phyloP scores from a whole-genome alignment of 306 rosid genomes.

The Castanea crenata region DNA sequence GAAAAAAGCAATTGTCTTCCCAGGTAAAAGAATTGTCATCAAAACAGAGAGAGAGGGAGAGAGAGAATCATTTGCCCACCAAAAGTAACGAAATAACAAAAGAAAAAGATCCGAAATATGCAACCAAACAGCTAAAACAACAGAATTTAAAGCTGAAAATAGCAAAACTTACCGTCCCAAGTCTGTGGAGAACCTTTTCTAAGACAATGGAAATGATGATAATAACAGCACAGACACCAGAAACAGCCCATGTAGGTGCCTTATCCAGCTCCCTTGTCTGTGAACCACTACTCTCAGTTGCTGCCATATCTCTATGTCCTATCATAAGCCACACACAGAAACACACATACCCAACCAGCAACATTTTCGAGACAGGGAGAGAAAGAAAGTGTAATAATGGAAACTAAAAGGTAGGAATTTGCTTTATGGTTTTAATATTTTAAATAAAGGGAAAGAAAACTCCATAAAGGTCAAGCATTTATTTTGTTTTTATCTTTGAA shows the following conservation, averaged over 20 bases:
- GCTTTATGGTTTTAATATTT: not conserved
- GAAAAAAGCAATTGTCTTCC: no score
- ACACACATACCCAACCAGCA: conserved; percentile 6
- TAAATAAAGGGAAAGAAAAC: not conserved
- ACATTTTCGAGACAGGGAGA: not conserved
- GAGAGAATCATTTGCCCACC: no score
- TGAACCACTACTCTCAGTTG: conserved; percentile 24
- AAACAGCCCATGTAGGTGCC: conserved; percentile 96
- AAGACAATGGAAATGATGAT: conserved; percentile 62
- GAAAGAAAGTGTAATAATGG: no score
- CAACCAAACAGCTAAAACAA: not conserved
- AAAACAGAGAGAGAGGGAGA: not conserved
- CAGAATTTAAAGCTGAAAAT: not conserved
- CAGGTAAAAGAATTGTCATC: not conserved
- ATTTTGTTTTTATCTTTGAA: not conserved
- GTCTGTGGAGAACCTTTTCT: conserved; percentile 75
- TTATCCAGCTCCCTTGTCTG: conserved; percentile 55
- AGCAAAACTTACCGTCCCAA: conserved; percentile 54
- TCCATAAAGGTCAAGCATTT: not conserved
- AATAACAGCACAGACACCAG: conserved; percentile 73
- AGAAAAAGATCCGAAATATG: not conserved
- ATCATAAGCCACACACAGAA: conserved; percentile 15
- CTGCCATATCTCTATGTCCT: conserved; percentile 45
- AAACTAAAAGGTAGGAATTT: not conserved
- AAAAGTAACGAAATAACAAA: no score